Base-by-base conservation (phyloP, 805 yeast genomes). In the Wickerhamomyces chaumierensis region DNA sequence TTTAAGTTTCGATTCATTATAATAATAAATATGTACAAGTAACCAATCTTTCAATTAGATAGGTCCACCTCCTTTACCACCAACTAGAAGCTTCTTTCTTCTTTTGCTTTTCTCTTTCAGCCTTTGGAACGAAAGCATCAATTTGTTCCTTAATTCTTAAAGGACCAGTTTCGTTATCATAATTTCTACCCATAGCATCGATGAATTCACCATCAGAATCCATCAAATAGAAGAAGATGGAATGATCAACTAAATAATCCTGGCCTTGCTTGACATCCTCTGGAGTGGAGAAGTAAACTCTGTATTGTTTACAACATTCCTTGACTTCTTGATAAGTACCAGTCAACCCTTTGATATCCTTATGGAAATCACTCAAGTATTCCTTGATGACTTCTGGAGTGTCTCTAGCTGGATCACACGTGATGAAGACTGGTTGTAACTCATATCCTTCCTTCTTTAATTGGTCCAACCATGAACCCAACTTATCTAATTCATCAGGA, bases 201-300 rank as follows among this genome's bases (percentile, higher is more conserved):
- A 90, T 82, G 55, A 86, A 92, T 55, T 85, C 77, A 36, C 97
- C 98, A 57, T 92, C 96, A n/a, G 95, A 88, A 57, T 92, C 97
- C 96, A 92, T 90, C 51, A 92, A 66, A 55, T 92, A 92, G 63
- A 90, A 90, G 74, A 92, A 92, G 42, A 92, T 87, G 3, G 97
- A 90, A 61, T 92, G 98, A 57, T 92, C 98, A 25, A 92, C 98
- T 44, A 92, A 68, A 56, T 92, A 92, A 51, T 92, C 96, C 61
- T 92, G 95, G 16, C 96, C 97, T 0, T 95, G 92, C 57, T 87
- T 85, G 35, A 92, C 81, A 55, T 86, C 75, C 19, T 88, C 83
- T 3, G 98, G 98, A 1, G 98, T 92, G n/a, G 95, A 85, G 61
- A 92, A 92, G 61, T 92, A 92, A 13, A 92, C 98, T 48, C 98